phyloP scores from a whole-genome alignment of 805 yeast species.

The Suhomyces pyralidae region DNA sequence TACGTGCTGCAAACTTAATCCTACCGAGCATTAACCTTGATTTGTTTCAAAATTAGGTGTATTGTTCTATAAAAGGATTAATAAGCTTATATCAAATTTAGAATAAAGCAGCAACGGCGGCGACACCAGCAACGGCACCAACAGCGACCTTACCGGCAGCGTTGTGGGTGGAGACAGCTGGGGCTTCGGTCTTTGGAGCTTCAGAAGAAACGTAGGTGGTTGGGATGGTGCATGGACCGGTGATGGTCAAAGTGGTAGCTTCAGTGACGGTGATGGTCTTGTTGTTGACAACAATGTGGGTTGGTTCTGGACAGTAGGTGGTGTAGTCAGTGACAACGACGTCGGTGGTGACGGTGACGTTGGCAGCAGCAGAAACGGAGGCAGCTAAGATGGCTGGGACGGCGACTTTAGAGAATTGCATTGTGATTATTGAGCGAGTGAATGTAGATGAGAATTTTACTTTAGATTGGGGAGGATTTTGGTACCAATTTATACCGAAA shows the following conservation, averaged over 20 bases:
- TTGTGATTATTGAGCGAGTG: slow-evolving; percentile 20
- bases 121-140: slow-evolving; percentile 52
- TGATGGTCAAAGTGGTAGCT: slow-evolving; percentile 80
- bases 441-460: background rate
- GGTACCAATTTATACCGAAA: slow-evolving; percentile 5
- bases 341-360: slow-evolving; percentile 50
- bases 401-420: slow-evolving; percentile 37
- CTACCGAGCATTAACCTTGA: background rate
- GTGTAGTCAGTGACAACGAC: slow-evolving; percentile 65
- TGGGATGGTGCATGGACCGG: slow-evolving; percentile 80
- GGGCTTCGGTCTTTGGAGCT: slow-evolving; percentile 14
- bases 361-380: slow-evolving; percentile 41
- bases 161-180: slow-evolving; percentile 23
- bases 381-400: slow-evolving; percentile 43
- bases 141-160: slow-evolving; percentile 43
- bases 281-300: slow-evolving; percentile 62
- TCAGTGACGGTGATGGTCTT: slow-evolving; percentile 70
- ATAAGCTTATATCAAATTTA: slow-evolving; percentile 20
- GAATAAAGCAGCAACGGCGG: slow-evolving; percentile 49
- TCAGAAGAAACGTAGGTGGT: slow-evolving; percentile 34
- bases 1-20: background rate
- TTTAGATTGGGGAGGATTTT: background rate
- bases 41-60: background rate
- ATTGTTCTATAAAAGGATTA: slow-evolving; percentile 6
- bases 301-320: slow-evolving; percentile 81